Conservation (phyloP, 371 early-diverging fungal genomes). For the Batkoa obscura region DNA sequence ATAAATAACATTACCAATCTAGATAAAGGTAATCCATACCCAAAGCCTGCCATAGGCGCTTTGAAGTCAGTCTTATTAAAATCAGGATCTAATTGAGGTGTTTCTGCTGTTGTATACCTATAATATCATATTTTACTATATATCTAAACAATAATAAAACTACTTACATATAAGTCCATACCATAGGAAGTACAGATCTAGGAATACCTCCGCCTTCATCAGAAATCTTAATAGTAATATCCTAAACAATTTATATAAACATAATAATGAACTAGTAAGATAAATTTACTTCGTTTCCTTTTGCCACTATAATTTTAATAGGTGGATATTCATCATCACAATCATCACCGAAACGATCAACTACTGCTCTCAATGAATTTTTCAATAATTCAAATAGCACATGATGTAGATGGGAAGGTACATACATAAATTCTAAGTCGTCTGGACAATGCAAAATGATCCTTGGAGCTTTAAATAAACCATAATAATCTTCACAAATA, state of each 20-base stretch:
- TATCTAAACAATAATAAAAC: neutral
- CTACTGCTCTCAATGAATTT: constrained; percentile 86
- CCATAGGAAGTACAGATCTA: constrained; percentile 67
- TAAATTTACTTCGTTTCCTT: constrained; percentile 59
- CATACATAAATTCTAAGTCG: constrained; percentile 86
- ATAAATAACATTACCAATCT: constrained; percentile 28
- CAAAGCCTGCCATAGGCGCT: constrained; percentile 96
- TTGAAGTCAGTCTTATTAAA: constrained; percentile 76
- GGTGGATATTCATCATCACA: constrained; percentile 70
- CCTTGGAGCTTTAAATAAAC: constrained; percentile 60
- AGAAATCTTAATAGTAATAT: constrained; percentile 88
- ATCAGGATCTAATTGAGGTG: constrained; percentile 66
- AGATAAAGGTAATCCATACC: constrained; percentile 86
- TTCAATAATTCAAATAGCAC: constrained; percentile 94
- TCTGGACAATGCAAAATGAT: constrained; percentile 61
- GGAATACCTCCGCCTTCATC: constrained; percentile 97
- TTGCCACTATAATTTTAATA: constrained; percentile 80
- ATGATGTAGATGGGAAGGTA: constrained; percentile 87
- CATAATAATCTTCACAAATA: constrained; percentile 85
- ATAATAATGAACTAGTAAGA: neutral
- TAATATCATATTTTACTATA: neutral
- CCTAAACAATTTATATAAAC: constrained; percentile 16
- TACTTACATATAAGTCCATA: constrained; percentile 84
- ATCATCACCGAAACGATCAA: constrained; percentile 76
- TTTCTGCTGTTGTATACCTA: constrained; percentile 82